A percentile compares a stretch with the other conserved stretches of the same genome.
Conservation (phyloP, 2,329 filamentous ascomycete genomes). For the Chaetothyriales sp. region DNA sequence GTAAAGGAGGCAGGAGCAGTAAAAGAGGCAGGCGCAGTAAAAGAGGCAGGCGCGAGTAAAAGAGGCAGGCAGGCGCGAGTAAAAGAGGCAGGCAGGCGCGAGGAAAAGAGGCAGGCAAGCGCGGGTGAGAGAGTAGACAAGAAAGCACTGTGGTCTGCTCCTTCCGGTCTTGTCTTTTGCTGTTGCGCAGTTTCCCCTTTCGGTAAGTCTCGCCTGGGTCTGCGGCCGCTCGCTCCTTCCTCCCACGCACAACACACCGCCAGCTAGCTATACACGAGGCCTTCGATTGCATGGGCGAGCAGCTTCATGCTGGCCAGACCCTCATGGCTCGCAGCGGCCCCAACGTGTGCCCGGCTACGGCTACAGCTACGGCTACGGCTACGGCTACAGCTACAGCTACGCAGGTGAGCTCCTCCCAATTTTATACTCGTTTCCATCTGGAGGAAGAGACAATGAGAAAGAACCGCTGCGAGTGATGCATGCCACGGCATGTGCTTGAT, state of each 20-base stretch:
- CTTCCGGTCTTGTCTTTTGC: background rate
- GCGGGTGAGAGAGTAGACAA: background rate
- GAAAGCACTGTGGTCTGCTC: background rate
- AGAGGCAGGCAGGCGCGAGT: no score
- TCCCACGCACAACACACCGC: background rate
- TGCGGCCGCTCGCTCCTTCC: background rate
- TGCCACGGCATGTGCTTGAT: slow-evolving; percentile 36
- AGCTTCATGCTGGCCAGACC: slow-evolving; percentile 27
- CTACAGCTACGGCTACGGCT: background rate
- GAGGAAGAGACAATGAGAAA: slow-evolving; percentile 37
- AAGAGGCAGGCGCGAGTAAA: background rate
- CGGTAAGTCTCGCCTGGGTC: background rate
- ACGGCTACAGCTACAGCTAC: background rate
- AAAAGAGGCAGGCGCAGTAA: background rate
- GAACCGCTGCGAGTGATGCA: slow-evolving; percentile 59
- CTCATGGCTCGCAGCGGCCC: slow-evolving; percentile 24
- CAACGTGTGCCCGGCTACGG: slow-evolving; percentile 7
- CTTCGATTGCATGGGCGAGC: background rate
- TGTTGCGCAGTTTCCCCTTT: background rate
- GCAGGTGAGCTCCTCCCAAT: slow-evolving; percentile 23
- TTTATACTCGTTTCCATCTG: slow-evolving; percentile 4
- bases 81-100: no score
- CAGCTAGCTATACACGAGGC: background rate
- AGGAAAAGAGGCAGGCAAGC: no score
- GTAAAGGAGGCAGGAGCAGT: background rate